These are phyloP conservation scores for Globisporangium abappressorium DNA, from an alignment of 352 stramenopile genomes.

Conservation along the genomic window DNA sequence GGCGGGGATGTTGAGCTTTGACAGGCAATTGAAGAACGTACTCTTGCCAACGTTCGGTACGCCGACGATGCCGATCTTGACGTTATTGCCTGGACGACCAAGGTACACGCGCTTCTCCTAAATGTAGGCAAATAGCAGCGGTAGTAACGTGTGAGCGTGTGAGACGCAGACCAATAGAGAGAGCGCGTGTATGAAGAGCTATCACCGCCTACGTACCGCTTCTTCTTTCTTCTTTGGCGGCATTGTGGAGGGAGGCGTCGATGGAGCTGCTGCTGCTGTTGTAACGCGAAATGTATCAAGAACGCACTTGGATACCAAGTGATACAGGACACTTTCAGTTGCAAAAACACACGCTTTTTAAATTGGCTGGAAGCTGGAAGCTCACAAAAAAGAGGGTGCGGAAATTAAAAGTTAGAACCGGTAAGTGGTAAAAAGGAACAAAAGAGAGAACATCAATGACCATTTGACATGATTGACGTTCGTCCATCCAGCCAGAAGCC, in stretches of 20 bases:
- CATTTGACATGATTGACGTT: no score
- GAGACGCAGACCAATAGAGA: background rate
- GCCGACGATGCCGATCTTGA: conserved; percentile 99
- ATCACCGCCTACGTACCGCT: background rate
- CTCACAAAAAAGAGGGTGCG: no score
- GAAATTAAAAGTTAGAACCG: no score
- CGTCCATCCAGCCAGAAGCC: no score
- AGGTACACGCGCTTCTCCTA: conserved; percentile 72
- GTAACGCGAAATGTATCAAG: background rate
- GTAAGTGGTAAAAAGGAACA: no score
- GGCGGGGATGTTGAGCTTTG: conserved; percentile 89
- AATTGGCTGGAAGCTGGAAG: no score
- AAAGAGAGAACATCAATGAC: no score
- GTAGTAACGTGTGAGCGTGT: background rate
- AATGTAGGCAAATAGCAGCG: no score
- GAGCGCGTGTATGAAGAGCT: background rate
- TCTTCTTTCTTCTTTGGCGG: background rate
- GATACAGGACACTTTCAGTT: background rate
- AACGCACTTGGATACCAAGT: background rate
- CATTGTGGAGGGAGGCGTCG: background rate
- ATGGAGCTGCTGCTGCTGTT: background rate
- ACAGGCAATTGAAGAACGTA: conserved; percentile 99
- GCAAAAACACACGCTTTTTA: no score
- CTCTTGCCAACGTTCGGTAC: conserved; percentile 99
- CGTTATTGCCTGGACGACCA: conserved; percentile 88